Conservation (phyloP, 371 early-diverging fungal genomes). For the Nematocida major region DNA sequence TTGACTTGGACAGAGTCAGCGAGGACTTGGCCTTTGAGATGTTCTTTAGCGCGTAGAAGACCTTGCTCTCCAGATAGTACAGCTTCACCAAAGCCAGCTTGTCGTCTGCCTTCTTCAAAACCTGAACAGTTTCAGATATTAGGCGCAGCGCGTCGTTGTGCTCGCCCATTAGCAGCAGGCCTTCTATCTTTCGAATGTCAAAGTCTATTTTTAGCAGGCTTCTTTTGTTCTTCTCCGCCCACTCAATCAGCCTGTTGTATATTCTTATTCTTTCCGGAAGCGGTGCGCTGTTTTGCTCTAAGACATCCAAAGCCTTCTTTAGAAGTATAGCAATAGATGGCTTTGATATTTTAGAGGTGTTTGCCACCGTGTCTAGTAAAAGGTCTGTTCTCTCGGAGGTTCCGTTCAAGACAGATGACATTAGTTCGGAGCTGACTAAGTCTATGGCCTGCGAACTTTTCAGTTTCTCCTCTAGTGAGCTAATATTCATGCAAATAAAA, state of each 20-base stretch:
- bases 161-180: slow-evolving; percentile 50
- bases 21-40: slow-evolving; percentile 87
- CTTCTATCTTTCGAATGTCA: slow-evolving; percentile 58
- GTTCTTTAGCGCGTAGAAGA: slow-evolving; percentile 81
- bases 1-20: slow-evolving; percentile 84
- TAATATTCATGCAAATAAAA: slow-evolving; percentile 40
- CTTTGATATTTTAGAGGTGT: slow-evolving; percentile 21
- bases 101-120: slow-evolving; percentile 90
- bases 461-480: not conserved
- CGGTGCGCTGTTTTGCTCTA: slow-evolving; percentile 11
- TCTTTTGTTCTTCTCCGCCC: slow-evolving; percentile 60
- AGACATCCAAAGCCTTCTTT: slow-evolving; percentile 15
- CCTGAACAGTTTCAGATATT: slow-evolving; percentile 75
- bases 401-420: not conserved
- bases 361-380: slow-evolving; percentile 24
- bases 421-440: not conserved
- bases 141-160: slow-evolving; percentile 74
- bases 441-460: not conserved
- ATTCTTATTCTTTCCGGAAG: slow-evolving; percentile 4
- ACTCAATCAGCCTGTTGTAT: slow-evolving; percentile 57
- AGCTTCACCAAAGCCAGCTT: slow-evolving; percentile 90
- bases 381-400: slow-evolving; percentile 1
- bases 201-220: slow-evolving; percentile 63
- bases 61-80: slow-evolving; percentile 82
- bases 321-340: slow-evolving; percentile 30